Evolutionary conservation across 768 basidiomycete species (phyloP), one percentile per base, ranked within the genome.

Genomic region (Lepiota brunneoincarnata): DNA sequence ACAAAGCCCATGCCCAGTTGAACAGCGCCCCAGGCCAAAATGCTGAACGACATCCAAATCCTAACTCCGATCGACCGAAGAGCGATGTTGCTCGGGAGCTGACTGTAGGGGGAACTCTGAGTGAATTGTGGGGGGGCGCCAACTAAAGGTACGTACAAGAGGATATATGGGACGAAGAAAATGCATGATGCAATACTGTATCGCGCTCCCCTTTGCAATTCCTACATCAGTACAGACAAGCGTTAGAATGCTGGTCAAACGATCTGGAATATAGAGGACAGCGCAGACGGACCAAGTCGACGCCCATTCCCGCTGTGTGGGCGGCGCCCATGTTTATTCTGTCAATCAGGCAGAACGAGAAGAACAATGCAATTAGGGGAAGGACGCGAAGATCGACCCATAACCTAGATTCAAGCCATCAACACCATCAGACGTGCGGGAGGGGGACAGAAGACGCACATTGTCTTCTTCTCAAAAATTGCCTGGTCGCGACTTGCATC

Each of bases 1-100:
- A 77, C 71, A 58, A 74, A 78, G 4, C 73, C 76, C 76, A 78
- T 78, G 39, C 69, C 70, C 0, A 78, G 63, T 43, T 77, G 72
- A 6, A 76, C 73, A 4, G 68, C 64, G 18, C 75, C 77, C 75
- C 78, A 80, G 28, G 69, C 68, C 28, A 75, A 48, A 2, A 72
- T 69, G 23, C 68, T 71, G 52, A 73, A 70, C 2, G 75, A 68
- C 38, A 79, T 62, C 71, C 72, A 76, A 57, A 77, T 75, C 37
- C 75, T 71, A 31, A 73, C 72, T 11, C 76, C 76, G 35, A 77
- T 67, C 51, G 66, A 68, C 28, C 74, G 71, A 23, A 80, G 65
- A 17, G 76, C 63, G 11, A 76, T 63, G 58, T 74, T 78, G 31
- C 74, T 74, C 11, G 78, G 78, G 31, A 79, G 63, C 61, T 79